Evolutionary conservation across 2,329 filamentous ascomycete species (phyloP), one percentile per base, ranked within the genome.

Genomic region (Zymoseptoria crescenta): DNA sequence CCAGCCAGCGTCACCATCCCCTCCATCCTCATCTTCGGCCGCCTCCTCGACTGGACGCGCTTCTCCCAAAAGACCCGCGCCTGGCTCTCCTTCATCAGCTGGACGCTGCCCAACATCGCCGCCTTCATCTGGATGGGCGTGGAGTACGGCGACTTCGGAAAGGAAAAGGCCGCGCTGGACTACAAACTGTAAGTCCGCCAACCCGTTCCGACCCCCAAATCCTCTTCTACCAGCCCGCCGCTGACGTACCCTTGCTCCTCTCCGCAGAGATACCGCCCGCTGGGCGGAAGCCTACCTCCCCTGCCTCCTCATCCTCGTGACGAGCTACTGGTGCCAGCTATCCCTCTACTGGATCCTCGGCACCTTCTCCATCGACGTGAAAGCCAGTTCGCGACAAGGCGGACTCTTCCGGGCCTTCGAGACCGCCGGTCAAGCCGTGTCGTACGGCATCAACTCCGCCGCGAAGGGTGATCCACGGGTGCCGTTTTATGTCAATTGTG

Each of bases 341-440:
- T 65, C 62, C 1, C 61, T 75, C 4, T 75, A 75, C 64, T 75
- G 73, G 73, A 72, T 74, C 20, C 64, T 75, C 13, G 72, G 71
- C 29, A 72, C 69, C 3, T 72, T 74, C 21, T 71, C 73, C 2
- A 71, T 69, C 0, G 72, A 75, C 21, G 67, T 74, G 1, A 69
- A 71, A 48, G 64, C 67, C 4, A 70, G 67, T 4, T 64, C 71
- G 5, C 65, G 70, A 19, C 69, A 68, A 0, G 70, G 71, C 3
- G 70, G 71, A 19, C 54, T 62, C 1, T 68, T 68, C 60, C 56
- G 66, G 5, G 65, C 64, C 3, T 66, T 68, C 30, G 79, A 84
- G 59, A 72, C 70, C 4, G 80, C 83, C 1, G 83, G 86, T 7
- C 65, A 67, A 53, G 65, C 65, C 24, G 61, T 67, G 6, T 62